Evolutionary conservation across 2,329 filamentous ascomycete genomes (phyloP).

Genomic region (Aspergillus sp.): DNA sequence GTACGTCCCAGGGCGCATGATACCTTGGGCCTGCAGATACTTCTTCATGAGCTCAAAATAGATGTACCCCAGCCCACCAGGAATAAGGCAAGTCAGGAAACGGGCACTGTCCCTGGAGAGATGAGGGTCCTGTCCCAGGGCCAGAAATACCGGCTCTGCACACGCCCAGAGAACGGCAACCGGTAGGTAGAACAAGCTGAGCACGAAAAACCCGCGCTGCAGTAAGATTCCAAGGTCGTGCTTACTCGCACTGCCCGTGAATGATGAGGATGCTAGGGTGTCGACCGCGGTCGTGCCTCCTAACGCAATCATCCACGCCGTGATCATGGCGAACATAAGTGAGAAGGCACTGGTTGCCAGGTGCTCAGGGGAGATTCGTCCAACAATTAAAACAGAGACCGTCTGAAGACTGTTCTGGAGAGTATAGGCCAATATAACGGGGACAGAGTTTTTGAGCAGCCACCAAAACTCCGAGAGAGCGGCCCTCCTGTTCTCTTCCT

Average conservation of each 20-base stretch:
- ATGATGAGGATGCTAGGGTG: constrained; percentile 78
- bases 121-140: constrained; percentile 74
- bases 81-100: constrained; percentile 72
- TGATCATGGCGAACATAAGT: constrained; percentile 92
- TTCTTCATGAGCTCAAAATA: constrained; percentile 79
- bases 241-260: constrained; percentile 76
- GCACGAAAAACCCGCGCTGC: constrained; percentile 72
- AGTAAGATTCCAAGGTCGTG: constrained; percentile 76
- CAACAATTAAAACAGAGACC: constrained; percentile 76
- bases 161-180: constrained; percentile 73
- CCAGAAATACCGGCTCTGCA: constrained; percentile 71
- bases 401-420: constrained; percentile 86
- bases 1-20: constrained; percentile 65
- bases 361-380: constrained; percentile 74
- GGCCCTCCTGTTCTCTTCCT: background rate
- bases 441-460: constrained; percentile 67
- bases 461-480: constrained; percentile 62
- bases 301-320: constrained; percentile 81
- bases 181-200: constrained; percentile 70
- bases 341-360: constrained; percentile 81
- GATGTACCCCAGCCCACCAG: constrained; percentile 80
- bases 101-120: constrained; percentile 71
- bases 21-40: constrained; percentile 59
- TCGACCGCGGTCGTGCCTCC: constrained; percentile 85
- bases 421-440: constrained; percentile 80